Conservation (phyloP, 306 rosid species). For the Hippophae gyantsensis region DNA sequence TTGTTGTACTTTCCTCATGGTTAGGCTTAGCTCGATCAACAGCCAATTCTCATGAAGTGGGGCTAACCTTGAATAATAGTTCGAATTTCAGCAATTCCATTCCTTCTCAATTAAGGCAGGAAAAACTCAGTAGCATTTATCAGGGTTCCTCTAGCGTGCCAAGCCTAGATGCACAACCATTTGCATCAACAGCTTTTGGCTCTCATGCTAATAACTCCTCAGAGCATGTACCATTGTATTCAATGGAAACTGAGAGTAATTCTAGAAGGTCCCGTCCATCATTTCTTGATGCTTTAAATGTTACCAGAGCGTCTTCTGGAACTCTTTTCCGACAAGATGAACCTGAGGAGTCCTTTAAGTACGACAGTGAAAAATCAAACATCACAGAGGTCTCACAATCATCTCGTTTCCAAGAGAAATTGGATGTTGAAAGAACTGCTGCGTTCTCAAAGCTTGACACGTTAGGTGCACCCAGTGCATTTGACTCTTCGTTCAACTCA, state of each 20-base stretch:
- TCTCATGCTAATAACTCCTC: constrained; percentile 37
- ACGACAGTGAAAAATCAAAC: constrained; percentile 31
- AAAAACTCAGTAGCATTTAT: constrained; percentile 23
- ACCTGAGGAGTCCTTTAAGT: constrained; percentile 32
- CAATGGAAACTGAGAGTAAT: constrained; percentile 43
- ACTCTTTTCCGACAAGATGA: constrained; percentile 34
- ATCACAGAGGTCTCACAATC: constrained; percentile 31
- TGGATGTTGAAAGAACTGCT: constrained; percentile 30
- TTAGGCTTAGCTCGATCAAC: constrained; percentile 23
- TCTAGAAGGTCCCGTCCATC: constrained; percentile 73
- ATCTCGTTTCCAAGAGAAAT: constrained; percentile 33
- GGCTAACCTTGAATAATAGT: constrained; percentile 21
- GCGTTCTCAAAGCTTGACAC: constrained; percentile 31
- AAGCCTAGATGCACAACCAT: constrained; percentile 30
- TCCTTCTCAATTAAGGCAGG: constrained; percentile 31
- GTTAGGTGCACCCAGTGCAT: constrained; percentile 26
- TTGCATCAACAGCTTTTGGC: constrained; percentile 28
- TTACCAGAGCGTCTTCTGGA: constrained; percentile 44
- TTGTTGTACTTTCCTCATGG: constrained; percentile 12
- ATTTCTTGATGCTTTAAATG: constrained; percentile 75
- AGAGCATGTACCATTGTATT: constrained; percentile 31
- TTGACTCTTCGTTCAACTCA: constrained; percentile 24
- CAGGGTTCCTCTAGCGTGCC: constrained; percentile 29
- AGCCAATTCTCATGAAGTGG: constrained; percentile 26
- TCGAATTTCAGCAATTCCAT: constrained; percentile 31